Evolutionary conservation across 306 rosid genomes (phyloP), one percentile per base, ranked within the genome.

Genomic region (Purshia tridentata): DNA sequence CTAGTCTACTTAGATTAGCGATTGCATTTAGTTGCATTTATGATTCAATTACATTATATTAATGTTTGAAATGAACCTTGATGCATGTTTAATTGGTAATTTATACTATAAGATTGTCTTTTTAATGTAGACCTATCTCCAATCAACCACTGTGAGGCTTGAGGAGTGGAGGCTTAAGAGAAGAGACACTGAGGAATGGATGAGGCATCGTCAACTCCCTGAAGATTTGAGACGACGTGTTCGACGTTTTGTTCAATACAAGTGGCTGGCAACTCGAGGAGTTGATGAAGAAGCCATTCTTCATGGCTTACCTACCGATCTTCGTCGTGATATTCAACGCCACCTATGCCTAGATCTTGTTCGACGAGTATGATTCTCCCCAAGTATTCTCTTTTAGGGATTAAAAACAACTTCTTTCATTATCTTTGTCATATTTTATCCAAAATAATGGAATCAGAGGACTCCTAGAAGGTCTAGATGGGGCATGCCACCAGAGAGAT

Each of bases 141-240:
- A 95, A 88, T 95, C 99, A 45, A 83, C 87, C 74, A 95, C 98
- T 12, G 83, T 90, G 82, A 88, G 98, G 86, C 95, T 90, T 13
- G 99, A 95, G 82, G 99, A 95, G 65, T 94, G 99, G 99, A 90
- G 99, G 85, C 93, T 95, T 70, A 91, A 87, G 83, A 90, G 78
- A 80, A 86, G 98, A 79, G 99, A 95, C 84, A 91, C 98, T 2
- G 96, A 95, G 80, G 99, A 95, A 84, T 95, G 99, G 99, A 95
- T 95, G 99, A 84, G 87, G 83, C 97, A 95, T 83, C 97, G 98
- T 73, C 99, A 95, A 87, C 99, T 95, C 68, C 98, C 99, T 62
- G 93, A 86, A 81, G 99, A 88, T 85, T 81, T 95, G 86, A 89
- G 65, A 78, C 75, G 65, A 19, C 89, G 90, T 51, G 97, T 90